A percentile compares a stretch with the other conserved stretches of the same genome.
Conservation (phyloP, 129 eudicot species). For the Tagetes erecta region DNA sequence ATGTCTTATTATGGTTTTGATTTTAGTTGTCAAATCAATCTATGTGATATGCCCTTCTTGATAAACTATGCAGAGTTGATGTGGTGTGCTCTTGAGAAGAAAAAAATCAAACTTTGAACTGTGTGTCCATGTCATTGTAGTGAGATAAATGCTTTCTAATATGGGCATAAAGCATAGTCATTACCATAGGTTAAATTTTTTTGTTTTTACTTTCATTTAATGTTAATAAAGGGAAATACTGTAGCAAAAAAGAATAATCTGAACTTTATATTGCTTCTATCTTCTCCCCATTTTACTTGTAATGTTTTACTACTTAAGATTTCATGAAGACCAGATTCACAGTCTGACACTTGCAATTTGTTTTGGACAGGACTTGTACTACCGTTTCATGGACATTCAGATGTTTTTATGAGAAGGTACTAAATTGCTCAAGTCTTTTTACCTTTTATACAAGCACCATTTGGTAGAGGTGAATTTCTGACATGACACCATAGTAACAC, state of each 20-base stretch:
- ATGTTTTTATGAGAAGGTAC: conserved; percentile 90
- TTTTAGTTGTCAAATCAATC: background rate
- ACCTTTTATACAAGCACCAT: conserved; percentile 4
- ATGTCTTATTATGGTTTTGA: background rate
- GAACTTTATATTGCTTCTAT: background rate
- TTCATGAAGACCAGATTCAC: conserved; percentile 10
- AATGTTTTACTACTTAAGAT: conserved; percentile 14
- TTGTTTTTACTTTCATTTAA: conserved; percentile 9
- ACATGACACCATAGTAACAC: background rate
- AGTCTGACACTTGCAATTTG: conserved; percentile 16
- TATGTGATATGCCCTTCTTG: background rate
- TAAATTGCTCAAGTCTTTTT: conserved; percentile 6
- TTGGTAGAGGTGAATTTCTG: background rate
- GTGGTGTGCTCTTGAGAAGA: background rate
- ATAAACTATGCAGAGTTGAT: background rate
- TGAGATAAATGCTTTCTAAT: background rate
- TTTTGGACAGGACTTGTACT: conserved; percentile 83
- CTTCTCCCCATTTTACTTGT: background rate
- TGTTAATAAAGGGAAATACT: background rate
- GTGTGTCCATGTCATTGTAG: background rate
- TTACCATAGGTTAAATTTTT: background rate
- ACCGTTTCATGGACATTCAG: conserved; percentile 98
- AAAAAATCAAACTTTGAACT: background rate
- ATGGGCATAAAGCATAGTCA: background rate
- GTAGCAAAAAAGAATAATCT: background rate